Percentiles rank a stretch among this genome's conserved stretches.
Conservation (phyloP, 768 basidiomycete species). For the Auricularia auricula-judae region DNA sequence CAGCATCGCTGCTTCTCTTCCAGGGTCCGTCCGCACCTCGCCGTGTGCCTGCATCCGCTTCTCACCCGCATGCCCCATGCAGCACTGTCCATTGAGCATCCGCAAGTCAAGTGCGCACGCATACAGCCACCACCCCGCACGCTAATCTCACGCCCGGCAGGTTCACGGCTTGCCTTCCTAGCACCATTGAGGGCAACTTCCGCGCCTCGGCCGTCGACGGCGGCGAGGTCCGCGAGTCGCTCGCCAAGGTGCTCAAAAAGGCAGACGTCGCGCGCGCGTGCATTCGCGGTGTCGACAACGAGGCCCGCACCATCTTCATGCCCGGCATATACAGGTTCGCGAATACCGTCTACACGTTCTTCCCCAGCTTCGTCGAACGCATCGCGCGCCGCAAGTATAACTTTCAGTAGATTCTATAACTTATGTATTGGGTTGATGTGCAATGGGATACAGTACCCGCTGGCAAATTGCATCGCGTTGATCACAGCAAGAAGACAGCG, state of each 20-base stretch:
- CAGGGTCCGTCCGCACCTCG: slow-evolving; percentile 22
- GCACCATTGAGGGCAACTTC: slow-evolving; percentile 48
- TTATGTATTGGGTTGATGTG: neutral
- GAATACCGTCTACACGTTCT: slow-evolving; percentile 55
- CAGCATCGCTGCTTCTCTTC: slow-evolving; percentile 66
- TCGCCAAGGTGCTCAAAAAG: slow-evolving; percentile 29
- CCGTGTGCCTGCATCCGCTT: neutral
- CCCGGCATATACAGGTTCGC: slow-evolving; percentile 23
- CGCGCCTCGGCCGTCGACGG: slow-evolving; percentile 69
- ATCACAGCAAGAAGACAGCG: no score
- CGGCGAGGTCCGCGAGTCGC: slow-evolving; percentile 31
- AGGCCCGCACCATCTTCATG: slow-evolving; percentile 49
- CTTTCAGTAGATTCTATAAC: slow-evolving; percentile 17
- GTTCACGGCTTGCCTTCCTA: neutral
- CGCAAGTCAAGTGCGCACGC: slow-evolving; percentile 48
- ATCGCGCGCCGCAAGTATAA: slow-evolving; percentile 55
- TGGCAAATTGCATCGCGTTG: no score
- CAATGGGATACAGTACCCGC: no score
- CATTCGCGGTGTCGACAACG: slow-evolving; percentile 46
- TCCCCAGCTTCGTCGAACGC: slow-evolving; percentile 47
- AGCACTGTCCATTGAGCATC: slow-evolving; percentile 70
- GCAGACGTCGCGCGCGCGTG: slow-evolving; percentile 50
- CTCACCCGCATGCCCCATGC: neutral
- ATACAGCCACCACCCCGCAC: slow-evolving; percentile 37
- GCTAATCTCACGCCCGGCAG: slow-evolving; percentile 20